Conservation (phyloP, 2,329 filamentous ascomycete species). For the Alternaria consortialis region DNA sequence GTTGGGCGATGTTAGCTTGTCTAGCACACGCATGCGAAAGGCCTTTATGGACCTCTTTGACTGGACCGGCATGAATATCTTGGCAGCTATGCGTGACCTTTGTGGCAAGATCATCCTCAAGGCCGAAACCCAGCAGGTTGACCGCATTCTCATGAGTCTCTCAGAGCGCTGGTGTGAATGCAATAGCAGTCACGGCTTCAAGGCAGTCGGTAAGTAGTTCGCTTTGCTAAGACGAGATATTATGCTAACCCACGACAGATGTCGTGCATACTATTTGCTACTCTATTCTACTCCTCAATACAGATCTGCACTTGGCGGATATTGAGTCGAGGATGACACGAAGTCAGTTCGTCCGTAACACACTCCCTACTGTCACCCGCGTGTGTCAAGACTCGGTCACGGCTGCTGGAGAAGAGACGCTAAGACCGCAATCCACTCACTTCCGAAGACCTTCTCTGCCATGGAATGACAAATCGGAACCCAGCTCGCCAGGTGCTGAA, state of each 20-base stretch:
- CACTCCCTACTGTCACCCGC: conserved; percentile 85
- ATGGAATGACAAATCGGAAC: conserved; percentile 49
- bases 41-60: conserved; percentile 96
- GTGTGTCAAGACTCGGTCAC: conserved; percentile 74
- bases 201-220: conserved; percentile 74
- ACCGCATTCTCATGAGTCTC: conserved; percentile 90
- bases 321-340: conserved; percentile 97
- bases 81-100: conserved; percentile 78
- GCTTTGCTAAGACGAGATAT: not conserved
- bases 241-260: conserved; percentile 64
- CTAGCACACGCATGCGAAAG: conserved; percentile 64
- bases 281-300: conserved; percentile 93
- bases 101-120: conserved; percentile 84
- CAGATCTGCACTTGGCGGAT: conserved; percentile 92
- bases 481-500: conserved; percentile 44
- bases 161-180: conserved; percentile 91
- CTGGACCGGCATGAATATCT: conserved; percentile 81
- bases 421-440: conserved; percentile 47
- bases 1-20: conserved; percentile 75
- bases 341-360: conserved; percentile 94
- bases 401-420: conserved; percentile 42
- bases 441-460: conserved; percentile 47
- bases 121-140: conserved; percentile 95
- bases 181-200: conserved; percentile 93
- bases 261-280: conserved; percentile 98